These are phyloP conservation scores for Arctium lappa DNA, from an alignment of 129 eudicot genomes.

Conservation along the genomic window DNA sequence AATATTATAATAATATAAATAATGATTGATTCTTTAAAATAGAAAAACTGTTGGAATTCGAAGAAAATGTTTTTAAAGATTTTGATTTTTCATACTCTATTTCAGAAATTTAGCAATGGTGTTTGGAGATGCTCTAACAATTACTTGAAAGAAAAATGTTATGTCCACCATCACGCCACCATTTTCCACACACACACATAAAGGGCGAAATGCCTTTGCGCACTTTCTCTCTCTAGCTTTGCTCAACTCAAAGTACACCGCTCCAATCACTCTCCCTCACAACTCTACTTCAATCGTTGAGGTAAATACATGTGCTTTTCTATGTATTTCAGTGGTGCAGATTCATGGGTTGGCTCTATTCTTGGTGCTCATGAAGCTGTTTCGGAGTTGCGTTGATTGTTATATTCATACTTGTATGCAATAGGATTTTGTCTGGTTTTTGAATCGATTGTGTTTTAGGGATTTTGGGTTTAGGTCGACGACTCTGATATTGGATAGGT, in stretches of 20 bases:
- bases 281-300: conserved; percentile 27
- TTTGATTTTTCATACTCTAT: no score
- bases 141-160: not conserved
- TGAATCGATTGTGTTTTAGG: conserved; percentile 14
- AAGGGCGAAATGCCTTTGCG: not conserved
- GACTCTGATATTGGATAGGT: conserved; percentile 1
- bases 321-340: not conserved
- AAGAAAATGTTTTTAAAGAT: no score
- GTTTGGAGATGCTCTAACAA: not conserved
- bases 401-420: not conserved
- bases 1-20: no score
- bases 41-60: no score
- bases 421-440: conserved; percentile 5
- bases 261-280: conserved; percentile 20
- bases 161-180: conserved; percentile 26
- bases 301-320: conserved; percentile 4
- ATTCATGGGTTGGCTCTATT: not conserved
- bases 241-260: conserved; percentile 31
- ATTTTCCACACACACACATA: conserved; percentile 12
- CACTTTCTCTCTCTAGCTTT: conserved; percentile 30
- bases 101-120: no score
- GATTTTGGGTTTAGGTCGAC: conserved; percentile 21
- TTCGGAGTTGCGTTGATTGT: not conserved
- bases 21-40: no score
- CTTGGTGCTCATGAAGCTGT: not conserved